A percentile compares a stretch with the other conserved stretches of the same genome.
phyloP scores from a whole-genome alignment of 1,284 basidiomycete species.

The Pyrrhoderma noxium region DNA sequence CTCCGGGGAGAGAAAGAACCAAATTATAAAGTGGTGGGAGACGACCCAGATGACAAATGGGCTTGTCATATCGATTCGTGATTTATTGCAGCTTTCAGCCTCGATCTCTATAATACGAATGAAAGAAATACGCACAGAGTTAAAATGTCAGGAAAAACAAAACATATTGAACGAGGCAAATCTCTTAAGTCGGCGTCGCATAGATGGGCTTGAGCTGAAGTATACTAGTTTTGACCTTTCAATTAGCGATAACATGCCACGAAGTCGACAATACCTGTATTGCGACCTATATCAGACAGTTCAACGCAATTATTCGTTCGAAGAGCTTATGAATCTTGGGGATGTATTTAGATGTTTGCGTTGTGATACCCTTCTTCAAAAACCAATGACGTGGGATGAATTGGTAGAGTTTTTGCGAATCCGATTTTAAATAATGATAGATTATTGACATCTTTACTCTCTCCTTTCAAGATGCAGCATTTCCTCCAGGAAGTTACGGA shows the following conservation, averaged over 20 bases:
- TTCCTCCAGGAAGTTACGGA: neutral
- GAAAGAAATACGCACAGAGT: neutral
- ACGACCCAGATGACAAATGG: neutral
- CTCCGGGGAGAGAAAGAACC: too few species aligned
- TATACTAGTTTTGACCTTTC: too few species aligned
- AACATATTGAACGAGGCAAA: too few species aligned
- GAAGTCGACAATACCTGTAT: too few species aligned
- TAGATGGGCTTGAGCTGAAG: too few species aligned
- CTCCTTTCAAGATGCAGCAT: neutral
- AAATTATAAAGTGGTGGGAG: neutral
- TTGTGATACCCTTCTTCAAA: neutral
- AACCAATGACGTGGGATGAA: constrained; percentile 2
- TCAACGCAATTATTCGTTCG: neutral
- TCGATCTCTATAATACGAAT: neutral
- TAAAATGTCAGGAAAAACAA: too few species aligned
- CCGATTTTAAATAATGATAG: too few species aligned
- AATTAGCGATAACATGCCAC: too few species aligned
- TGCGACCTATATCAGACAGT: neutral
- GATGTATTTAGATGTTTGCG: neutral
- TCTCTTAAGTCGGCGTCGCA: too few species aligned
- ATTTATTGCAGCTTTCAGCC: neutral
- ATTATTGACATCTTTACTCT: neutral
- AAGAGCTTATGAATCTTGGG: neutral
- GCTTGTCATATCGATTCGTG: neutral
- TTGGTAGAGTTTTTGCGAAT: neutral